Conservation (phyloP, 148 eudicot genomes). For the Bassia scoparia region DNA sequence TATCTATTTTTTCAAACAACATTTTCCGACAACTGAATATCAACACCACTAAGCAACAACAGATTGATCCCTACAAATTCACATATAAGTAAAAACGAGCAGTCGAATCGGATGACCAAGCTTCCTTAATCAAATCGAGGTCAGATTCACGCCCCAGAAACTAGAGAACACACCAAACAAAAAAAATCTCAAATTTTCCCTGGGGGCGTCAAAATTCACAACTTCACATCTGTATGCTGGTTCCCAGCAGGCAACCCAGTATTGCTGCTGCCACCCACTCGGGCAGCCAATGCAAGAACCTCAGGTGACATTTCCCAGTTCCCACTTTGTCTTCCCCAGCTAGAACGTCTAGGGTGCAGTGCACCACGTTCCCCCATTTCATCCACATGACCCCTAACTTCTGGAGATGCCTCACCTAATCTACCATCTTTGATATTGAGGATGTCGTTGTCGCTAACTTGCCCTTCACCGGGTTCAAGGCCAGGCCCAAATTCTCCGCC, state of each 20-base stretch:
- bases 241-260: conserved; percentile 17
- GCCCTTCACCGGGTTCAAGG: conserved; percentile 56
- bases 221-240: conserved; percentile 21
- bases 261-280: conserved; percentile 60
- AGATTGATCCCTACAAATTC: conserved; percentile 27
- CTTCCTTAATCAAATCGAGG: not conserved
- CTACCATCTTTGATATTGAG: conserved; percentile 55
- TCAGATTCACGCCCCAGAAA: conserved; percentile 7
- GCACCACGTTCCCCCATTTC: conserved; percentile 67
- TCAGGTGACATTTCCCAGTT: conserved; percentile 99
- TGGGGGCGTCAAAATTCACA: not conserved
- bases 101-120: conserved; percentile 15
- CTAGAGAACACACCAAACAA: conserved; percentile 17
- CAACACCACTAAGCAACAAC: conserved; percentile 15
- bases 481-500: conserved; percentile 71
- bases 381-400: conserved; percentile 65
- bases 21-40: conserved; percentile 26
- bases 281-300: conserved; percentile 74
- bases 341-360: conserved; percentile 63
- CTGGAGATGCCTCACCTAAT: conserved; percentile 66
- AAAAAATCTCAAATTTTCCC: not conserved
- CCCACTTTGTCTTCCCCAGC: conserved; percentile 94
- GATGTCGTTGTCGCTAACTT: conserved; percentile 51
- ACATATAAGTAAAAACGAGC: conserved; percentile 10
- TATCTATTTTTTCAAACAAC: conserved; percentile 21